A percentile compares a stretch with the other conserved stretches of the same genome.
Evolutionary conservation across 2,329 filamentous ascomycete species (phyloP).

Genomic region (Didymella pomorum): DNA sequence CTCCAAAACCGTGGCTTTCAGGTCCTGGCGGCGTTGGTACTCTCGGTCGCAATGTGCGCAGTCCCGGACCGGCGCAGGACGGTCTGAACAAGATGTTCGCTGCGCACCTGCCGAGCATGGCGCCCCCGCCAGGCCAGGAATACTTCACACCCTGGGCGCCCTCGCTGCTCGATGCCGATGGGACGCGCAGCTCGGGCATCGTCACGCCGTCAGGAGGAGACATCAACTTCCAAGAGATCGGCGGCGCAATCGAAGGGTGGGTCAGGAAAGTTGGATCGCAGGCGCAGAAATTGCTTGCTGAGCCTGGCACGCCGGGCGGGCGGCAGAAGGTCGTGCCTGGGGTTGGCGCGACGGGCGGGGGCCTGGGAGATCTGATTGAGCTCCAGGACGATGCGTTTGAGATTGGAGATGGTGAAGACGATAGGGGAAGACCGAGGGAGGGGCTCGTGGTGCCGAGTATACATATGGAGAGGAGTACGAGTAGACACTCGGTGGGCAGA

Average conservation of each 20-base stretch:
- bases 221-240: slow-evolving; percentile 77
- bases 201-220: slow-evolving; percentile 43
- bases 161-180: slow-evolving; percentile 42
- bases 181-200: slow-evolving; percentile 41
- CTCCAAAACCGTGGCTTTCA: slow-evolving; percentile 65
- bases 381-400: slow-evolving; percentile 66
- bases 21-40: slow-evolving; percentile 90
- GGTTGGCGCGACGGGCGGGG: slow-evolving; percentile 55
- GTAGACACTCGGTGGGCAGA: slow-evolving; percentile 24
- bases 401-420: slow-evolving; percentile 45
- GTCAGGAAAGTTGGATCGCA: slow-evolving; percentile 80
- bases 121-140: slow-evolving; percentile 66
- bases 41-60: slow-evolving; percentile 72
- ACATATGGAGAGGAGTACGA: slow-evolving; percentile 17
- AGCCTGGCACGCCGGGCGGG: slow-evolving; percentile 41
- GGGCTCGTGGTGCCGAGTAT: slow-evolving; percentile 20
- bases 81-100: slow-evolving; percentile 84
- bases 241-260: slow-evolving; percentile 89
- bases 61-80: slow-evolving; percentile 84
- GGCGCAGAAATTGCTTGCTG: slow-evolving; percentile 53
- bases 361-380: slow-evolving; percentile 73
- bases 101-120: slow-evolving; percentile 81
- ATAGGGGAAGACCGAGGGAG: slow-evolving; percentile 31
- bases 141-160: slow-evolving; percentile 53
- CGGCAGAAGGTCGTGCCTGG: slow-evolving; percentile 45